These are phyloP conservation scores for Verbena officinalis DNA, from an alignment of 257 asterid genomes.

Conservation along the genomic window DNA sequence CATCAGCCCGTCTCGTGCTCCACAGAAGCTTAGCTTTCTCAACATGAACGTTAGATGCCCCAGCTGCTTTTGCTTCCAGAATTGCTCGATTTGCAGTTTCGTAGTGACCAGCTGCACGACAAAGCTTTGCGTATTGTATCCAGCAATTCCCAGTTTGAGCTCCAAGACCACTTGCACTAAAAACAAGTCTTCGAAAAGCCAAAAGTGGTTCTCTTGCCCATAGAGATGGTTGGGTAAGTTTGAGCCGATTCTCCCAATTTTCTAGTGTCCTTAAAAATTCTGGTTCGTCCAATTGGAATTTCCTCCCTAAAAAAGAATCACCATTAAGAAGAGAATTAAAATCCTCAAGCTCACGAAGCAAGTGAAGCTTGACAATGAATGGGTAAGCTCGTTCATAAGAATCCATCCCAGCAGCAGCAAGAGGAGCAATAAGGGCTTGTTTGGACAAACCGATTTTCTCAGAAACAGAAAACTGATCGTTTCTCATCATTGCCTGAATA, in stretches of 20 bases:
- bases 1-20: constrained; percentile 93
- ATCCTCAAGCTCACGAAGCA: constrained; percentile 96
- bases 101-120: constrained; percentile 97
- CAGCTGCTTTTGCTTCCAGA: constrained; percentile 83
- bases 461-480: constrained; percentile 71
- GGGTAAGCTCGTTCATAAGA: constrained; percentile 98
- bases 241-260: constrained; percentile 92
- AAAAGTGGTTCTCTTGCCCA: constrained; percentile 99
- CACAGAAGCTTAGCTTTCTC: constrained; percentile 98
- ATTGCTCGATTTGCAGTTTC: constrained; percentile 97
- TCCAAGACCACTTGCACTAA: constrained; percentile 73
- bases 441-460: constrained; percentile 82
- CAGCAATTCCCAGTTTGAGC: constrained; percentile 89
- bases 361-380: constrained; percentile 90
- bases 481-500: constrained; percentile 91
- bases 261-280: constrained; percentile 63
- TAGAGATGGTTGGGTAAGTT: constrained; percentile 89
- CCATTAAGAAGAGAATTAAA: constrained; percentile 78
- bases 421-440: constrained; percentile 97
- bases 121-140: constrained; percentile 94
- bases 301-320: constrained; percentile 71
- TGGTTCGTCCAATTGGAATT: constrained; percentile 59
- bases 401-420: constrained; percentile 99
- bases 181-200: constrained; percentile 92
- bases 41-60: constrained; percentile 85